phyloP scores from a whole-genome alignment of 768 basidiomycete genomes.

The Naganishia onofrii region DNA sequence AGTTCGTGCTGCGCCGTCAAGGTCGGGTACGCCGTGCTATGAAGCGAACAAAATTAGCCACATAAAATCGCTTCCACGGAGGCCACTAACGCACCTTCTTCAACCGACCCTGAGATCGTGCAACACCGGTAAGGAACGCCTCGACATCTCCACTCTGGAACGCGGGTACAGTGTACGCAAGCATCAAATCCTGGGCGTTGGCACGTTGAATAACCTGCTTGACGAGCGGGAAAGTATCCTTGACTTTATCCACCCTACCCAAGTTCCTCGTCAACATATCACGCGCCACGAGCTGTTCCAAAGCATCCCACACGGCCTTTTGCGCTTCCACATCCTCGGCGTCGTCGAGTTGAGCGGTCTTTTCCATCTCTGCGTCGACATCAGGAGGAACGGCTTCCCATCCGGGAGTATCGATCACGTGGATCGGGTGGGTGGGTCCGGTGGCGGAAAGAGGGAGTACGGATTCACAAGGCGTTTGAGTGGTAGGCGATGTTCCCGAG shows the following conservation, averaged over 20 bases:
- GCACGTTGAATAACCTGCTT: conserved; percentile 67
- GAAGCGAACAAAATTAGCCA: background rate
- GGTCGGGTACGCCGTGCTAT: conserved; percentile 70
- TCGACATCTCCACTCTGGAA: conserved; percentile 66
- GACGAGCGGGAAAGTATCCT: conserved; percentile 70
- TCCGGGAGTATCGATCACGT: conserved; percentile 86
- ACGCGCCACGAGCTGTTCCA: conserved; percentile 54
- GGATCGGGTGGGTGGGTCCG: conserved; percentile 52
- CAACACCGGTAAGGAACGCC: conserved; percentile 73
- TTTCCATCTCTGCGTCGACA: conserved; percentile 52
- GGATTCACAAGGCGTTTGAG: conserved; percentile 66
- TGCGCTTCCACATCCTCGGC: conserved; percentile 35
- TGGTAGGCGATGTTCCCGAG: conserved; percentile 63
- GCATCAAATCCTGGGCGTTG: conserved; percentile 77
- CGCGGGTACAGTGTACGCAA: conserved; percentile 79
- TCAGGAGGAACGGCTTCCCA: conserved; percentile 58
- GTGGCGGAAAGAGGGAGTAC: conserved; percentile 57
- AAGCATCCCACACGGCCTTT: conserved; percentile 46
- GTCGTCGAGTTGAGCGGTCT: conserved; percentile 52
- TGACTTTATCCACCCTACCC: conserved; percentile 78
- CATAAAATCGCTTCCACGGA: background rate
- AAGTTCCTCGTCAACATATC: conserved; percentile 77
- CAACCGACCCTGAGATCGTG: conserved; percentile 69
- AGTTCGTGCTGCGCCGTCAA: conserved; percentile 70
- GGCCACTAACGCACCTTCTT: conserved; percentile 62